Base-by-base conservation (phyloP, 495 filamentous ascomycete species). In the Tuber umbilicatum region DNA sequence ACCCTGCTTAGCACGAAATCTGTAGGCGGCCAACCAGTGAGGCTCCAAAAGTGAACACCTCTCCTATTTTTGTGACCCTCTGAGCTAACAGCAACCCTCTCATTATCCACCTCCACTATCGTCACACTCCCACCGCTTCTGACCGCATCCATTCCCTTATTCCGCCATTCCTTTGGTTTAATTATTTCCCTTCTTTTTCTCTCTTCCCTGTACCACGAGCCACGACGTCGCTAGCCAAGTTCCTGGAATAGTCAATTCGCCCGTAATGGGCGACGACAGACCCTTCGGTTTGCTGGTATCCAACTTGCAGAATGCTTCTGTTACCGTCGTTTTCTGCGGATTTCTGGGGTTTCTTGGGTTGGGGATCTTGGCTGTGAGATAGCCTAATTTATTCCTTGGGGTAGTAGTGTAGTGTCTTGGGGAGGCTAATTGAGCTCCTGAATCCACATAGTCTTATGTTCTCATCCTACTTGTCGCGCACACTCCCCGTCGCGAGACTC, bases 381-480 rank as follows among this genome's bases (percentile, higher is more conserved):
- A 17, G 1, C 69, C 69, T 17, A 35, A 19, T 64, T 10, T 70
- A 27, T 38, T 39, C n/a, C 35, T 19, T 19, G 27, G n/a, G 19
- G 71, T 31, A 38, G 40, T 21, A 14, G 39, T 40, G 21, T 45
- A 16, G 31, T 68, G 35, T 42, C 47, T 41, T 71, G 40, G n/a
- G 38, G 27, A 6, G 12, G 19, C 23, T 27, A 19, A 40, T 68
- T 72, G 35, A 38, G 72, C 69, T 60, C 60, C 40, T 73, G 23
- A 14, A 42, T 31, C 16, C 41, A 12, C 10, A 41, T 43, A 94
- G 93, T 84, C 91, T 80, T 96, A 93, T 83, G 75, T 90, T 72
- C 82, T 87, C 70, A 86, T 97, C 73, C 89, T 87, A 78, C 80
- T 93, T 75, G 85, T 94, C 82, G 94, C 94, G 19, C 94, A 94